A percentile compares a stretch with the other conserved stretches of the same genome.
Conservation (phyloP, 2,329 filamentous ascomycete genomes). For the Sordariomycetes sp. region DNA sequence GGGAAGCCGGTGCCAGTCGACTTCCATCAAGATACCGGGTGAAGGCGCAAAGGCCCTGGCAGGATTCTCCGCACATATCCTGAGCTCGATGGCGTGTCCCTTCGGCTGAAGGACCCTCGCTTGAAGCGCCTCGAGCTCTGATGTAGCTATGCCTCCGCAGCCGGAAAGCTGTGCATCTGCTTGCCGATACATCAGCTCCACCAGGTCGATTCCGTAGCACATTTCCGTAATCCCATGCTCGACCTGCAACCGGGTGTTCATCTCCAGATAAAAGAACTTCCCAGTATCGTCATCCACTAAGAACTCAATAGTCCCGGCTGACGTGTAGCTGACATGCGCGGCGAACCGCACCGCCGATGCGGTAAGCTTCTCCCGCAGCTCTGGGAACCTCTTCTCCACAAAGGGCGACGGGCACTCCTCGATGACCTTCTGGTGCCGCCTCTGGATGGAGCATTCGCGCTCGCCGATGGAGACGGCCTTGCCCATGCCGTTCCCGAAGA, state of each 20-base stretch:
- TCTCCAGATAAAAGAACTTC: conserved; percentile 34
- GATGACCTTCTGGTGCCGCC: conserved; percentile 60
- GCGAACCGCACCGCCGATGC: conserved; percentile 13
- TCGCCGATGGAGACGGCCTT: conserved; percentile 51
- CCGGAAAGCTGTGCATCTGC: not conserved
- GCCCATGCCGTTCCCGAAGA: conserved; percentile 52
- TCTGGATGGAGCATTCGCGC: conserved; percentile 57
- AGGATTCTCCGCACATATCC: conserved; percentile 31
- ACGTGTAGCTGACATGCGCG: not conserved
- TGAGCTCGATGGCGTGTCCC: conserved; percentile 30
- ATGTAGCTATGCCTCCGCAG: not conserved
- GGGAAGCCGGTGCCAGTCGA: not conserved
- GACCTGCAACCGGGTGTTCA: conserved; percentile 37
- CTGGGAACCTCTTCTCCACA: conserved; percentile 17
- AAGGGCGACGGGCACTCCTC: conserved; percentile 60
- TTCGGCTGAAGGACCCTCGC: conserved; percentile 10
- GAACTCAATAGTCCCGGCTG: conserved; percentile 31
- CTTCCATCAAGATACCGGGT: not conserved
- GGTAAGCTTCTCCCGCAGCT: not conserved
- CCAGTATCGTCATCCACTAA: conserved; percentile 24
- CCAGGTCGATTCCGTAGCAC: not conserved
- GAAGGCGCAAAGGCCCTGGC: conserved; percentile 21
- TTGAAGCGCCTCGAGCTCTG: not conserved
- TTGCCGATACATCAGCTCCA: not conserved
- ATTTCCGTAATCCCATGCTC: conserved; percentile 1